phyloP scores from a whole-genome alignment of 116 monocot species.

The Trichopus zeylanicus region DNA sequence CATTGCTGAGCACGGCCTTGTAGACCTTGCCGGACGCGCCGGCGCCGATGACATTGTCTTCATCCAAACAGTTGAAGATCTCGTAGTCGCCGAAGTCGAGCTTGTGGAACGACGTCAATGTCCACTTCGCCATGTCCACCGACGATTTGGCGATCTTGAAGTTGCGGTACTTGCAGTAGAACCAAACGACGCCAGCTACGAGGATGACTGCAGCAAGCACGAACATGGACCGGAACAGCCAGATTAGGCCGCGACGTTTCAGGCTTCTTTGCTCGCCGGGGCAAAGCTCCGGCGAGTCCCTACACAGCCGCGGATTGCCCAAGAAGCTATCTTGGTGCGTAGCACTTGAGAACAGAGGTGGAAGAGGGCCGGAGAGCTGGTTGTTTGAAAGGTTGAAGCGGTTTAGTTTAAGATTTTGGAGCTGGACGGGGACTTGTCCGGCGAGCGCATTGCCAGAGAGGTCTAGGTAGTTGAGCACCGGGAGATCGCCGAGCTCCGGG shows the following conservation, averaged over 20 bases:
- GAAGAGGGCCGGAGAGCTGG: constrained; percentile 50
- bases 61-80: constrained; percentile 42
- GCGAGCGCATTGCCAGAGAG: constrained; percentile 55
- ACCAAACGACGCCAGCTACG: constrained; percentile 22
- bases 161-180: constrained; percentile 26
- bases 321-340: constrained; percentile 47
- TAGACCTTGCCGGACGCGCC: constrained; percentile 62
- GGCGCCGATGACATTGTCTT: constrained; percentile 53
- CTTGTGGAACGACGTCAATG: constrained; percentile 56
- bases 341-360: constrained; percentile 32
- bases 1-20: constrained; percentile 44
- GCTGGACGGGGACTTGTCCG: constrained; percentile 47
- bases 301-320: constrained; percentile 61
- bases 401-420: constrained; percentile 69
- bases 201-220: constrained; percentile 20
- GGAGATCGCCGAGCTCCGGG: constrained; percentile 57
- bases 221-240: constrained; percentile 40
- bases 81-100: constrained; percentile 60
- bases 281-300: constrained; percentile 28
- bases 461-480: constrained; percentile 84
- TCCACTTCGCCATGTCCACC: constrained; percentile 30
- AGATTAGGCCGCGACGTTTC: constrained; percentile 6
- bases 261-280: neutral
- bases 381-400: constrained; percentile 75
- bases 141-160: constrained; percentile 11